Conservation (phyloP, 495 filamentous ascomycete genomes). For the Hyaloscypha bicolor region DNA sequence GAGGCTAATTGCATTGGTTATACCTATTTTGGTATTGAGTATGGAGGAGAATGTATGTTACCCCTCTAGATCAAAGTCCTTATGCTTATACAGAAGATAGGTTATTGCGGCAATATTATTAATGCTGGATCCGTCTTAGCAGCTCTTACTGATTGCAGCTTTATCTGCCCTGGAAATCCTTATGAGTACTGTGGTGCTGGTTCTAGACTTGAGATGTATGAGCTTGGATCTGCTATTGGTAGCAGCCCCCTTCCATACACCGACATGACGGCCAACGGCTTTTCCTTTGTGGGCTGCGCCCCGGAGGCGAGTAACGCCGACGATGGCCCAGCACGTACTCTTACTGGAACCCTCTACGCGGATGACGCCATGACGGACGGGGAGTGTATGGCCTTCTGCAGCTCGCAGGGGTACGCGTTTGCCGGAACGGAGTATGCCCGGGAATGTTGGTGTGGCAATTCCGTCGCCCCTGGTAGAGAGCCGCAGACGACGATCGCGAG, state of each 20-base stretch:
- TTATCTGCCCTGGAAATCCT: constrained; percentile 47
- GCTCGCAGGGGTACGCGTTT: constrained; percentile 38
- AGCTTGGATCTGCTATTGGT: neutral
- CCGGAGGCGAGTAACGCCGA: too few species aligned
- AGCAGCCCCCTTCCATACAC: too few species aligned
- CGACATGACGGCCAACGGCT: too few species aligned
- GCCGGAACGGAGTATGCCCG: constrained; percentile 52
- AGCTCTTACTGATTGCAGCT: constrained; percentile 46
- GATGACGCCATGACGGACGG: constrained; percentile 51
- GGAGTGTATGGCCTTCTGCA: constrained; percentile 47
- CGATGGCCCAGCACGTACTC: too few species aligned
- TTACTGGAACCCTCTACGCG: constrained; percentile 35
- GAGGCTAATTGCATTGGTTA: constrained; percentile 43
- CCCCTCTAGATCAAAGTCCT: too few species aligned
- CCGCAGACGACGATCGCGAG: neutral
- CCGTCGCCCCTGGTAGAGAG: constrained; percentile 17
- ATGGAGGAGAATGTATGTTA: constrained; percentile 47
- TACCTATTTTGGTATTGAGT: constrained; percentile 53
- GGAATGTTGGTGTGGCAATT: constrained; percentile 39
- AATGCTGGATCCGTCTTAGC: constrained; percentile 42
- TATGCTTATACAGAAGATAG: too few species aligned
- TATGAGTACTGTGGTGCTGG: constrained; percentile 45
- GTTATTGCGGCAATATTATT: constrained; percentile 52
- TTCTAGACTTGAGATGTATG: constrained; percentile 36
- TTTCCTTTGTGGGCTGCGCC: too few species aligned